Conservation (phyloP, 2,329 filamentous ascomycete species). For the Aspergillus melleus region DNA sequence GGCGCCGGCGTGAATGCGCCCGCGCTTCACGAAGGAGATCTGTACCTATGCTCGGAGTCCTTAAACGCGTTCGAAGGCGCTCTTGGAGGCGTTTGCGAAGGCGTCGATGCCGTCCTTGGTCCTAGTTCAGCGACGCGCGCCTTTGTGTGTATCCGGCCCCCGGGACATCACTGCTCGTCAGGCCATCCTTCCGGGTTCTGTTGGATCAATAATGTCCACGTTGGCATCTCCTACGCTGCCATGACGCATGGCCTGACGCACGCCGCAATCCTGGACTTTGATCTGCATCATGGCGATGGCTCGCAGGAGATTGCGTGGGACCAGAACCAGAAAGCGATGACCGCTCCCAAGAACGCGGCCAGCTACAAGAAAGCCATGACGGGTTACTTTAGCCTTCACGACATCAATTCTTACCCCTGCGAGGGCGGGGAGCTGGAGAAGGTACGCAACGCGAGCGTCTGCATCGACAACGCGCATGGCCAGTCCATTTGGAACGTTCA, state of each 20-base stretch:
- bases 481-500: slow-evolving; percentile 98
- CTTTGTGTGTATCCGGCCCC: slow-evolving; percentile 89
- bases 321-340: slow-evolving; percentile 71
- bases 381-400: slow-evolving; percentile 94
- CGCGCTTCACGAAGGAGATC: slow-evolving; percentile 79
- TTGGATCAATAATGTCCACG: slow-evolving; percentile 98
- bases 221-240: slow-evolving; percentile 89
- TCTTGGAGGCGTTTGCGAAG: slow-evolving; percentile 89
- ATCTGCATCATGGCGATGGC: slow-evolving; percentile 91
- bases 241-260: slow-evolving; percentile 85
- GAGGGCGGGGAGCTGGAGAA: slow-evolving; percentile 92
- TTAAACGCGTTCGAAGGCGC: slow-evolving; percentile 85
- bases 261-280: slow-evolving; percentile 89
- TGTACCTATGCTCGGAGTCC: slow-evolving; percentile 88
- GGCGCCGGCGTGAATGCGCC: slow-evolving; percentile 42
- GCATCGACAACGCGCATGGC: slow-evolving; percentile 89
- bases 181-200: slow-evolving; percentile 92
- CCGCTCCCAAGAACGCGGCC: slow-evolving; percentile 67
- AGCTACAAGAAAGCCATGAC: slow-evolving; percentile 81
- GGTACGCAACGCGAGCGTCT: slow-evolving; percentile 88
- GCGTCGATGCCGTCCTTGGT: slow-evolving; percentile 79
- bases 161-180: slow-evolving; percentile 92
- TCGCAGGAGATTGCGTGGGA: slow-evolving; percentile 93
- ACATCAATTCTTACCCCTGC: slow-evolving; percentile 98
- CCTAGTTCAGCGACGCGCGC: slow-evolving; percentile 67